phyloP scores from a whole-genome alignment of 1,139 yeast genomes.

The Casaregolazyma lundiana region DNA sequence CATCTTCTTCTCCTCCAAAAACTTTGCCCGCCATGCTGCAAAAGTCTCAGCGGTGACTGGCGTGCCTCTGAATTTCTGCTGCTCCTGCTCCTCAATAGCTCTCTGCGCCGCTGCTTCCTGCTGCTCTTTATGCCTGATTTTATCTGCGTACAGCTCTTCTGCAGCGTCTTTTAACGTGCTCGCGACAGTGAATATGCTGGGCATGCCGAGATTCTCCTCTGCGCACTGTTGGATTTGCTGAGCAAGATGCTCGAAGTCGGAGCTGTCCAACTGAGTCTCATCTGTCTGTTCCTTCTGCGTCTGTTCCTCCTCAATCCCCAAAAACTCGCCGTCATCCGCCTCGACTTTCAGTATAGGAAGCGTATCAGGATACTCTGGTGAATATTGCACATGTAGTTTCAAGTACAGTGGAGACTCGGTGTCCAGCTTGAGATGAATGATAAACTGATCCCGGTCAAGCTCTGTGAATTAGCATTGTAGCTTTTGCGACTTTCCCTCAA shows the following conservation, averaged over 20 bases:
- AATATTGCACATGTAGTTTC: slow-evolving; percentile 56
- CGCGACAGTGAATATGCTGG: slow-evolving; percentile 75
- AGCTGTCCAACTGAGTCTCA: slow-evolving; percentile 21
- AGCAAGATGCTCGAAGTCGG: slow-evolving; percentile 42
- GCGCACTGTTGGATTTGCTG: slow-evolving; percentile 47
- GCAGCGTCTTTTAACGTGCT: slow-evolving; percentile 76
- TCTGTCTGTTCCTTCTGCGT: slow-evolving; percentile 37
- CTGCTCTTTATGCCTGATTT: slow-evolving; percentile 55
- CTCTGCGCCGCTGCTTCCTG: slow-evolving; percentile 46
- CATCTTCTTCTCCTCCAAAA: slow-evolving; percentile 51
- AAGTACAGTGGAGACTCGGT: slow-evolving; percentile 51
- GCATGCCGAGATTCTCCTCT: slow-evolving; percentile 74
- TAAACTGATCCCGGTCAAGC: slow-evolving; percentile 30
- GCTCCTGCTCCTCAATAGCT: slow-evolving; percentile 64
- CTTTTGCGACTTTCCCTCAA: slow-evolving; percentile 6
- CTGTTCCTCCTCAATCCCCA: slow-evolving; percentile 38
- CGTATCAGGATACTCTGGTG: slow-evolving; percentile 66
- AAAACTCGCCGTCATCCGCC: slow-evolving; percentile 34
- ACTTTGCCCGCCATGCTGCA: slow-evolving; percentile 61
- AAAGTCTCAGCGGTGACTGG: slow-evolving; percentile 72
- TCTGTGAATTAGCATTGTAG: slow-evolving; percentile 12
- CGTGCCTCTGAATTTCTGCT: slow-evolving; percentile 71
- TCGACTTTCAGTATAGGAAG: slow-evolving; percentile 51
- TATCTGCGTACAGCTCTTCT: slow-evolving; percentile 57
- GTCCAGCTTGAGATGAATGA: slow-evolving; percentile 46